Percentiles rank a stretch among this genome's conserved stretches.
phyloP scores from a whole-genome alignment of 352 stramenopile genomes.

The Globisporangium cystogenes region DNA sequence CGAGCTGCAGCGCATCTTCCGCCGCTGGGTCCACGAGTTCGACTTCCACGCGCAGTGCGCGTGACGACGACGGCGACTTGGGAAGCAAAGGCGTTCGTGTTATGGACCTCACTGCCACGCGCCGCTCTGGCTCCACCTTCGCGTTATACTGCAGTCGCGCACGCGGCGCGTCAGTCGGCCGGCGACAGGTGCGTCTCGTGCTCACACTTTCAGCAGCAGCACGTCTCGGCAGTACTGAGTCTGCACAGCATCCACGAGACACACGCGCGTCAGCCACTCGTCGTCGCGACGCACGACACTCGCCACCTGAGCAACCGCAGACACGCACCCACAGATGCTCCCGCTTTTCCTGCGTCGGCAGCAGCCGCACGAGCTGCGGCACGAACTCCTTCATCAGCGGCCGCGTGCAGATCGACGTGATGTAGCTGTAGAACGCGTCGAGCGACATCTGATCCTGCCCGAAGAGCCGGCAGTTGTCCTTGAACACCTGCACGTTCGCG shows the following conservation, averaged over 20 bases:
- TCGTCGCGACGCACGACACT: not conserved
- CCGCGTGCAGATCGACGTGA: conserved; percentile 77
- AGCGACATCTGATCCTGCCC: conserved; percentile 83
- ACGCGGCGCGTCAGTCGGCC: too few species aligned
- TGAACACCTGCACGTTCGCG: conserved; percentile 79
- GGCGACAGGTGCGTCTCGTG: too few species aligned
- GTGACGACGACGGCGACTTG: too few species aligned
- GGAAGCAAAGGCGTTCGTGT: too few species aligned
- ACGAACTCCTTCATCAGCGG: conserved; percentile 70
- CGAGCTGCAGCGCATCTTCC: conserved; percentile 50
- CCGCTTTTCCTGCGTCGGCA: conserved; percentile 82
- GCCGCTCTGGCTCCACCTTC: too few species aligned
- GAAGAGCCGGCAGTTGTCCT: conserved; percentile 87
- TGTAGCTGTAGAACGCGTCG: conserved; percentile 76
- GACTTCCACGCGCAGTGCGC: conserved; percentile 50
- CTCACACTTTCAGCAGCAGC: conserved; percentile 15
- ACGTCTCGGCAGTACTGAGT: conserved; percentile 17
- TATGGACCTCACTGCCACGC: too few species aligned
- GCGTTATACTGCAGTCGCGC: too few species aligned
- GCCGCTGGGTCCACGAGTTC: conserved; percentile 64
- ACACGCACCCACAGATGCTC: conserved; percentile 72
- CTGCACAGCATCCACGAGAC: conserved; percentile 9
- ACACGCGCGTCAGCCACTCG: conserved; percentile 2
- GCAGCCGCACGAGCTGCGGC: conserved; percentile 70
- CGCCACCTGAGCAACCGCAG: not conserved